Evolutionary conservation across 2,329 filamentous ascomycete genomes (phyloP), one percentile per base, ranked within the genome.

Genomic region (Ophiostoma ulmi): DNA sequence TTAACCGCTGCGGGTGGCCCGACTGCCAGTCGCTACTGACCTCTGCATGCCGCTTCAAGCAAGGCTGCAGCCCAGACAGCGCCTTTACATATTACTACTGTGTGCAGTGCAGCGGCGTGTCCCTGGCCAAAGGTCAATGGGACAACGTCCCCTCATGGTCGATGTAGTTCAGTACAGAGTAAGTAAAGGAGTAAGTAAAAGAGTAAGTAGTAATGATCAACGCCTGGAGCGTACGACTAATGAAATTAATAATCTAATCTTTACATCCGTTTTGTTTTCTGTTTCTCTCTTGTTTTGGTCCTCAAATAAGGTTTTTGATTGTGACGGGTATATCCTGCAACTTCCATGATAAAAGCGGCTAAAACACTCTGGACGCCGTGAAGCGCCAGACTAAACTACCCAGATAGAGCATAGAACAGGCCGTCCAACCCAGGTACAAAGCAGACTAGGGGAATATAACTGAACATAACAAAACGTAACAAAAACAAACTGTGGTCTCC

Each of bases 1-100:
- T 31, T 10, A 58, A 58, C 70, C 67, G 22, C 41, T 74, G 72
- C 55, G 73, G 61, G 0, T 74, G 73, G 73, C 67, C 70, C 38
- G 73, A 74, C 71, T 74, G 73, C 68, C 3, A 55, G 14, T 52
- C 22, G 22, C 36, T 65, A 7, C 38, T 74, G 38, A 5, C 68
- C 20, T 65, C 69, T 11, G 5, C 3, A 1, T 70, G 67, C 44
- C 2, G 1, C 1, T 72, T 69, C 36, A 1, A 5, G 22, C 68
- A 64, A 8, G 44, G 48, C 31, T 0, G 67, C 22, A 55, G n/a
- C 48, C 48, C 20, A 5, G 52, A 58, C 52, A 58, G 22, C 8
- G 52, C 22, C 8, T 22, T 39, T n/a, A 20, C 35, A 1, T n/a
- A 22, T 10, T 39, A 14, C 11, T 35, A 68, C 67, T 68, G 44